A percentile compares a stretch with the other conserved stretches of the same genome.
Conservation (phyloP, 1,139 yeast genomes). For the Hemisphaericaspora lyxosophila region DNA sequence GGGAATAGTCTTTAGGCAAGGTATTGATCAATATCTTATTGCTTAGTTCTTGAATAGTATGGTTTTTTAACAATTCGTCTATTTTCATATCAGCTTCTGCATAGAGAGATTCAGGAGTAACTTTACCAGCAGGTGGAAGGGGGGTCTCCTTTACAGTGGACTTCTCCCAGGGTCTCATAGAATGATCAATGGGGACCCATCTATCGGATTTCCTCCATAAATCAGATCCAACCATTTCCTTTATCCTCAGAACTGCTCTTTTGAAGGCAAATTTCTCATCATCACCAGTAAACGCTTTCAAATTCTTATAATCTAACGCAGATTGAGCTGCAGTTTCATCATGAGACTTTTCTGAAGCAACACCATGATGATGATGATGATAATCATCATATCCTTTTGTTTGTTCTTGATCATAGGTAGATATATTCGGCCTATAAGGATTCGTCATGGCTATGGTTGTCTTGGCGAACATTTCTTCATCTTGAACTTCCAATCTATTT, state of each 20-base stretch:
- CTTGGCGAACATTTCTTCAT: constrained; percentile 68
- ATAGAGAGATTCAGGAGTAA: not conserved
- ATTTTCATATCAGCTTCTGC: not conserved
- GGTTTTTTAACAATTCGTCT: constrained; percentile 7
- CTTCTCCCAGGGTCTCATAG: constrained; percentile 64
- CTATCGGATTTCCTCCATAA: constrained; percentile 47
- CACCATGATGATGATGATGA: too few relatives aligned
- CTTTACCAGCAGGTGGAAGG: too few relatives aligned
- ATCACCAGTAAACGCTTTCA: constrained; percentile 68
- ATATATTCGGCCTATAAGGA: constrained; percentile 70
- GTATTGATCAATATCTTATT: constrained; percentile 13
- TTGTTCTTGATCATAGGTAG: constrained; percentile 53
- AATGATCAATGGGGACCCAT: constrained; percentile 57
- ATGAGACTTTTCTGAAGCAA: not conserved
- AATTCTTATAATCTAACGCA: constrained; percentile 42
- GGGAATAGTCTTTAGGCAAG: constrained; percentile 29
- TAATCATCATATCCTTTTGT: constrained; percentile 38
- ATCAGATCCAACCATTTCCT: constrained; percentile 63
- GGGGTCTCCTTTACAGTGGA: not conserved
- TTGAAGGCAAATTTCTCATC: constrained; percentile 76
- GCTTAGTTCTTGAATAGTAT: constrained; percentile 14
- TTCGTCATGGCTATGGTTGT: constrained; percentile 58
- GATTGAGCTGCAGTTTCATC: constrained; percentile 7
- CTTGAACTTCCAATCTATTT: constrained; percentile 48
- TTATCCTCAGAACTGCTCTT: constrained; percentile 66